These are phyloP conservation scores for Leccinum rimulosum DNA, from an alignment of 768 basidiomycete genomes.

Conservation along the genomic window DNA sequence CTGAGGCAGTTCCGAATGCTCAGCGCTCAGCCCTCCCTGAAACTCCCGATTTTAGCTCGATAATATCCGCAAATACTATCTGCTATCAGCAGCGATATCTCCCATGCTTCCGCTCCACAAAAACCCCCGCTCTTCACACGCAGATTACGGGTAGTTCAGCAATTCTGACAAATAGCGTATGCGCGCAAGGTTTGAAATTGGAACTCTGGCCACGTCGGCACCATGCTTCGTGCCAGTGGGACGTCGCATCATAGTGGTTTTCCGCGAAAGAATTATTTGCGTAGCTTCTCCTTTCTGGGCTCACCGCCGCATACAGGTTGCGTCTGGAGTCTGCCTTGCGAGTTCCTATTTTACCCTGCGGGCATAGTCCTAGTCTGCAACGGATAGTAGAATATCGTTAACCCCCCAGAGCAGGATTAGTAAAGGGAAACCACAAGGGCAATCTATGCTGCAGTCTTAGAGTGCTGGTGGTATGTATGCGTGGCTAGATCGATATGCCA, in stretches of 20 bases:
- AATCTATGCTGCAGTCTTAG: constrained; percentile 69
- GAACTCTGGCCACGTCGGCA: constrained; percentile 78
- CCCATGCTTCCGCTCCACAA: constrained; percentile 7
- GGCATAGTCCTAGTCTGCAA: constrained; percentile 85
- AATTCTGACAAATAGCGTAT: constrained; percentile 46
- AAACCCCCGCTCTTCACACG: constrained; percentile 9
- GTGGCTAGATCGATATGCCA: constrained; percentile 64
- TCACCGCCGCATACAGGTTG: constrained; percentile 21
- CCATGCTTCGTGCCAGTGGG: constrained; percentile 82
- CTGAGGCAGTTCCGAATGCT: constrained; percentile 92
- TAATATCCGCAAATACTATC: constrained; percentile 3
- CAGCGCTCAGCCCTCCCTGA: constrained; percentile 34
- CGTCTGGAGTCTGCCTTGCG: constrained; percentile 44
- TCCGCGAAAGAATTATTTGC: constrained; percentile 77
- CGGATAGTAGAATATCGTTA: constrained; percentile 82
- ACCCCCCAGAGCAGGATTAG: constrained; percentile 31
- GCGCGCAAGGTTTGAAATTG: constrained; percentile 56
- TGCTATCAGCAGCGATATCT: neutral
- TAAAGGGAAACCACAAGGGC: constrained; percentile 60
- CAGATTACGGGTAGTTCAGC: constrained; percentile 35
- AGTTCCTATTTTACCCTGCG: constrained; percentile 86
- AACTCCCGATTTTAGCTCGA: constrained; percentile 13
- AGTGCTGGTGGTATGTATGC: constrained; percentile 75
- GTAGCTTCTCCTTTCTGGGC: constrained; percentile 43
- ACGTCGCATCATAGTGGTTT: constrained; percentile 55